phyloP scores from a whole-genome alignment of 1,284 basidiomycete species.

The Schizophyllum amplum region DNA sequence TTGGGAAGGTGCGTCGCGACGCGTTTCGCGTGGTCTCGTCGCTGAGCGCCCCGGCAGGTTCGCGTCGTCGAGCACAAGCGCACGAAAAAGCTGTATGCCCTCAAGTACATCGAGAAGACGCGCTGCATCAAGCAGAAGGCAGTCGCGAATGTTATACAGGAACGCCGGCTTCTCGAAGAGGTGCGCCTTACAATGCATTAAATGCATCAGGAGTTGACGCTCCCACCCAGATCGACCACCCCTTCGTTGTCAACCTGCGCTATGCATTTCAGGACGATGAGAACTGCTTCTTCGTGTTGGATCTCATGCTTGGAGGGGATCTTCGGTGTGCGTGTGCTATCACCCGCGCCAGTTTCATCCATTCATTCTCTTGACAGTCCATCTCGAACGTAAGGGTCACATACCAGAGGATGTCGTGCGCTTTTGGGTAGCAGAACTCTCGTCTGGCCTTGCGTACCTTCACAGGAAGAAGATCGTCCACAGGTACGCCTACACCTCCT shows the following conservation, averaged over 20 bases:
- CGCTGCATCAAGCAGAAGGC: slow-evolving; percentile 90
- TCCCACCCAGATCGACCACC: slow-evolving; percentile 74
- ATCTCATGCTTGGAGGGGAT: slow-evolving; percentile 95
- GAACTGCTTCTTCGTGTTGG: slow-evolving; percentile 96
- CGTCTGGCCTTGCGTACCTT: slow-evolving; percentile 81
- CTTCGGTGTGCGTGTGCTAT: slow-evolving; percentile 64
- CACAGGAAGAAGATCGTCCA: slow-evolving; percentile 92
- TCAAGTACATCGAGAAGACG: slow-evolving; percentile 97
- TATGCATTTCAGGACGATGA: slow-evolving; percentile 98
- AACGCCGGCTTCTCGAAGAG: slow-evolving; percentile 84
- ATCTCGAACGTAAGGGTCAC: slow-evolving; percentile 74
- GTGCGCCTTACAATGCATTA: slow-evolving; percentile 31
- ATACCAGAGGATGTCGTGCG: slow-evolving; percentile 78
- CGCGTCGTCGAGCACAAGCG: slow-evolving; percentile 95
- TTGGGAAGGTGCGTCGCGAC: slow-evolving; percentile 73
- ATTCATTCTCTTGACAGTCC: slow-evolving; percentile 45
- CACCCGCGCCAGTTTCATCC: slow-evolving; percentile 5
- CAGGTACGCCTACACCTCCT: slow-evolving; percentile 45
- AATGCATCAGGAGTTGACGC: slow-evolving; percentile 15
- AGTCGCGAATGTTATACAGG: slow-evolving; percentile 91
- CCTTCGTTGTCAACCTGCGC: slow-evolving; percentile 89
- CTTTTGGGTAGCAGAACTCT: slow-evolving; percentile 89
- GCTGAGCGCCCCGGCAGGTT: slow-evolving; percentile 35
- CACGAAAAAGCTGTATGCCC: slow-evolving; percentile 86
- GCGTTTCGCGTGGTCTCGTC: slow-evolving; percentile 5